Evolutionary conservation across 2,329 filamentous ascomycete species (phyloP).

Genomic region (Ambrosiella beaveri): DNA sequence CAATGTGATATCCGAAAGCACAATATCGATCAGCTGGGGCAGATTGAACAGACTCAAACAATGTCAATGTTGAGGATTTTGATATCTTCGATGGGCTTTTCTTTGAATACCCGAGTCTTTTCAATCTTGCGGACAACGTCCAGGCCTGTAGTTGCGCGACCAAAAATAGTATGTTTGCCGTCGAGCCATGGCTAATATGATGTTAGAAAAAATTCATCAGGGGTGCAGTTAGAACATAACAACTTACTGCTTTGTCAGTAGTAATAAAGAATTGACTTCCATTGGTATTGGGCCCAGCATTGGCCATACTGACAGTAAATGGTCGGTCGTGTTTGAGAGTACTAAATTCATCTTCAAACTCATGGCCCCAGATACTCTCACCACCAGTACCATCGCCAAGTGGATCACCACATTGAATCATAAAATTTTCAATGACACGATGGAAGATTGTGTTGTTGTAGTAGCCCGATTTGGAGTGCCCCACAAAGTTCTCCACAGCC

Average conservation of each 20-base stretch:
- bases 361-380: conserved; percentile 80
- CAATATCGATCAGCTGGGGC: not conserved
- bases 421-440: conserved; percentile 91
- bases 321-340: conserved; percentile 85
- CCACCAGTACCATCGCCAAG: conserved; percentile 79
- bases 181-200: conserved; percentile 52
- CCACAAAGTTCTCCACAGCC: conserved; percentile 93
- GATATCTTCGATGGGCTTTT: conserved; percentile 92
- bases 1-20: not conserved
- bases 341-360: conserved; percentile 89
- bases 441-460: conserved; percentile 98
- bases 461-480: conserved; percentile 74
- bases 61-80: conserved; percentile 83
- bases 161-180: conserved; percentile 91
- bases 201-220: not conserved
- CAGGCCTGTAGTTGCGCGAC: conserved; percentile 71
- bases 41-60: conserved; percentile 21
- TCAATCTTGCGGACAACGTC: conserved; percentile 96
- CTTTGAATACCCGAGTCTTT: conserved; percentile 68
- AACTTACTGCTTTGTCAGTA: conserved; percentile 73
- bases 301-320: conserved; percentile 95
- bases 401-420: conserved; percentile 83
- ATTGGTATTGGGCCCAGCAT: conserved; percentile 88
- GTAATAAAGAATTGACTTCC: conserved; percentile 98
- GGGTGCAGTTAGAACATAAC: not conserved